These are phyloP conservation scores for Laburnicola sp. DNA, from an alignment of 2,329 filamentous ascomycete genomes.

Conservation along the genomic window DNA sequence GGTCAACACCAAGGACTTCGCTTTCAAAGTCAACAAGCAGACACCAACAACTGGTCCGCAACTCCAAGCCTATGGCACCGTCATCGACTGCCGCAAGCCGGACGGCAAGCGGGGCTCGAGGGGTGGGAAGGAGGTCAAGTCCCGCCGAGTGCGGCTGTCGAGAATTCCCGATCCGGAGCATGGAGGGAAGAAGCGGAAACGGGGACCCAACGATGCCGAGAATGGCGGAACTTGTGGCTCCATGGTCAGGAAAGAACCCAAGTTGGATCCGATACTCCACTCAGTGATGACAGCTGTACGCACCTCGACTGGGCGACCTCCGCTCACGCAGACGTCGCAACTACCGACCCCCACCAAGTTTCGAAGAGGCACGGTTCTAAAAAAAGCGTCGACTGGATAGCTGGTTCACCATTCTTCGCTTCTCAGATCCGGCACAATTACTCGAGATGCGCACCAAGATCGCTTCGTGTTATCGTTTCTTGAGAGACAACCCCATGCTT, in stretches of 20 bases:
- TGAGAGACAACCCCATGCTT: slow-evolving; percentile 41
- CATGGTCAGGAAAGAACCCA: neutral
- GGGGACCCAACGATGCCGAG: slow-evolving; percentile 14
- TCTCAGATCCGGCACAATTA: slow-evolving; percentile 40
- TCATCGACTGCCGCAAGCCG: slow-evolving; percentile 42
- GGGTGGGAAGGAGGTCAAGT: slow-evolving; percentile 32
- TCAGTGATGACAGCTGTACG: neutral
- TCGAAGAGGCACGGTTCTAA: slow-evolving; percentile 31
- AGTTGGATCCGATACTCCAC: neutral
- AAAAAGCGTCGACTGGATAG: slow-evolving; percentile 37
- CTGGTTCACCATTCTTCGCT: slow-evolving; percentile 43
- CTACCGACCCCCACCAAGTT: slow-evolving; percentile 32
- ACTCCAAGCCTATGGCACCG: slow-evolving; percentile 36
- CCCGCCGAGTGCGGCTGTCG: slow-evolving; percentile 34
- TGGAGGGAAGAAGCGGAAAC: slow-evolving; percentile 29
- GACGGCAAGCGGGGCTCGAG: slow-evolving; percentile 29
- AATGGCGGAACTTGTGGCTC: neutral
- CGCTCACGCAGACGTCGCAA: slow-evolving; percentile 22
- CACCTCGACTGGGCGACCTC: slow-evolving; percentile 1
- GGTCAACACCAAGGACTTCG: slow-evolving; percentile 45
- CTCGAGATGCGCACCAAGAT: slow-evolving; percentile 42
- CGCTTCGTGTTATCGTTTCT: slow-evolving; percentile 39
- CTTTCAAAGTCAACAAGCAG: slow-evolving; percentile 46
- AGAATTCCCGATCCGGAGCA: slow-evolving; percentile 29
- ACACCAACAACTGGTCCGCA: slow-evolving; percentile 30